These are phyloP conservation scores for Austroboletus niveus DNA, from an alignment of 1,284 basidiomycete genomes.

Conservation along the genomic window DNA sequence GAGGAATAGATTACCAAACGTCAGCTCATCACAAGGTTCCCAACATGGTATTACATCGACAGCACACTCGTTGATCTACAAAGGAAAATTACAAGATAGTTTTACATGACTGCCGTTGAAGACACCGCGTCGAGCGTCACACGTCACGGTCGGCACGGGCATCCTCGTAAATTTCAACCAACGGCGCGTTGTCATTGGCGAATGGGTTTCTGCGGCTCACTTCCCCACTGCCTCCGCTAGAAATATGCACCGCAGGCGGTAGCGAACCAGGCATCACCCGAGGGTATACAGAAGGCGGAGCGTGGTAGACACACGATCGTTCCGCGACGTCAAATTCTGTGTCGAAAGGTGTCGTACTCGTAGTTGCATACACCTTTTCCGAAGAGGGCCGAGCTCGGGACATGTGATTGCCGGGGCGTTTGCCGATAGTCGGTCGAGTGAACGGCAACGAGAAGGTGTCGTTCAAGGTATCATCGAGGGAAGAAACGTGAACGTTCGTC, in stretches of 20 bases:
- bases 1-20: no score
- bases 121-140: no score
- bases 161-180: no score
- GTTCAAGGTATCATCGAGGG: background rate
- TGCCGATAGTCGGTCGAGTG: background rate
- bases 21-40: no score
- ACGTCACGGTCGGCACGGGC: no score
- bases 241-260: background rate
- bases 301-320: constrained; percentile 12
- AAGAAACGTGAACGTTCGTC: background rate
- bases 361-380: background rate
- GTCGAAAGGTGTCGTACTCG: background rate
- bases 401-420: background rate
- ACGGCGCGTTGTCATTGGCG: no score
- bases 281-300: constrained; percentile 27
- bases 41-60: no score
- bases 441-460: background rate
- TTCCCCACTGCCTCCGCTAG: no score
- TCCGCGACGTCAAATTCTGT: background rate
- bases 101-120: background rate
- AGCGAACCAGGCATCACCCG: constrained; percentile 32
- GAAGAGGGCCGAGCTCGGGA: background rate
- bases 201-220: background rate
- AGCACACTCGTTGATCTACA: no score
- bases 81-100: no score